These are phyloP conservation scores for Ogataea paradorogensis DNA, from an alignment of 805 yeast genomes.

Conservation along the genomic window DNA sequence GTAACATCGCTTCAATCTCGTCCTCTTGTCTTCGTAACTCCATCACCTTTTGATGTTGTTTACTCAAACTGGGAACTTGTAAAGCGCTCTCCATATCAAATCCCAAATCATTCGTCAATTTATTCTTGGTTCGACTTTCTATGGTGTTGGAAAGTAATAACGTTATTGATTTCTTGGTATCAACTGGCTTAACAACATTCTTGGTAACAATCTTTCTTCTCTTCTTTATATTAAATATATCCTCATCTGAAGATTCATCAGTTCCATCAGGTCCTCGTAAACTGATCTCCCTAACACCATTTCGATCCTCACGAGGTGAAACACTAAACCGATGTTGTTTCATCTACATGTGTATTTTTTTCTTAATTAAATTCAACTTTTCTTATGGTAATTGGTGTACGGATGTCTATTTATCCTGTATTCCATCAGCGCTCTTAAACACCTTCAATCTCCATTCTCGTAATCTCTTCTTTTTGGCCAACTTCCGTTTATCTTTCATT, in stretches of 20 bases:
- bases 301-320: conserved; percentile 6
- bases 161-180: conserved; percentile 3
- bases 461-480: conserved; percentile 74
- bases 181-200: neutral
- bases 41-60: conserved; percentile 13
- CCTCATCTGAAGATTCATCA: conserved; percentile 10
- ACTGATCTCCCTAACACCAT: conserved; percentile 2
- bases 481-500: conserved; percentile 78
- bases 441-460: conserved; percentile 88
- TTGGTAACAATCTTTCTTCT: neutral
- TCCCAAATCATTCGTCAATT: conserved; percentile 18
- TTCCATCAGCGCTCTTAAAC: conserved; percentile 60
- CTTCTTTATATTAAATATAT: conserved; percentile 9
- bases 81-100: conserved; percentile 20
- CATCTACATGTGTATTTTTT: neutral
- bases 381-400: neutral
- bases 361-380: neutral
- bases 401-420: conserved; percentile 16
- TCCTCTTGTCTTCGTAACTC: conserved; percentile 16
- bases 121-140: conserved; percentile 9
- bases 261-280: conserved; percentile 1
- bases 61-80: conserved; percentile 7
- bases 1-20: conserved; percentile 17
- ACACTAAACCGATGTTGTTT: conserved; percentile 11
- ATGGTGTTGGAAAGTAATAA: conserved; percentile 6